These are phyloP conservation scores for Gentiana straminea DNA, from an alignment of 257 asterid species.

Conservation along the genomic window DNA sequence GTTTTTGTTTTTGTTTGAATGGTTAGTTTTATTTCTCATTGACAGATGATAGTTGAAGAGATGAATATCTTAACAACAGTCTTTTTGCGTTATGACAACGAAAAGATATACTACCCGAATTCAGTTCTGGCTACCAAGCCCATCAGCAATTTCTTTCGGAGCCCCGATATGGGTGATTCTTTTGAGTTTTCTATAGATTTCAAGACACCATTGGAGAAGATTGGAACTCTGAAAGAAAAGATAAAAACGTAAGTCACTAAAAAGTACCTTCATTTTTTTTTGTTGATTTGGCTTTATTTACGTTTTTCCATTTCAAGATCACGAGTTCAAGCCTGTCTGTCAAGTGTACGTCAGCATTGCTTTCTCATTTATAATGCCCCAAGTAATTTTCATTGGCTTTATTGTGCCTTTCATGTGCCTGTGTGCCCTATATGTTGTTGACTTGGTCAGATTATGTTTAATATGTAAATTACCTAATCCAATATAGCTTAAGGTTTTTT, in stretches of 20 bases:
- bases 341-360: too few species aligned
- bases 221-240: constrained; percentile 58
- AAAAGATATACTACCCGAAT: constrained; percentile 66
- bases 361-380: too few species aligned
- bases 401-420: too few species aligned
- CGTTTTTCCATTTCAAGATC: too few species aligned
- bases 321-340: too few species aligned
- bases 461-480: too few species aligned
- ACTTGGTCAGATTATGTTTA: too few species aligned
- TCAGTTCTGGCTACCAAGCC: constrained; percentile 73
- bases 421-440: too few species aligned
- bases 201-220: constrained; percentile 62
- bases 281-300: too few species aligned
- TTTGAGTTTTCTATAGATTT: constrained; percentile 68
- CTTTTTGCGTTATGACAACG: constrained; percentile 54
- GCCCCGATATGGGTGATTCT: constrained; percentile 86
- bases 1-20: background rate
- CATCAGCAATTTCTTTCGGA: constrained; percentile 75
- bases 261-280: too few species aligned
- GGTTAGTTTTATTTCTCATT: constrained; percentile 2
- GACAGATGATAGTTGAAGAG: constrained; percentile 80
- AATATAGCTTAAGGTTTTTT: too few species aligned
- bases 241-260: constrained; percentile 42
- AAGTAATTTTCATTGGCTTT: too few species aligned
- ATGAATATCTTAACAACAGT: constrained; percentile 75